phyloP scores from a whole-genome alignment of 805 yeast genomes.

The Candida chauliodis region DNA sequence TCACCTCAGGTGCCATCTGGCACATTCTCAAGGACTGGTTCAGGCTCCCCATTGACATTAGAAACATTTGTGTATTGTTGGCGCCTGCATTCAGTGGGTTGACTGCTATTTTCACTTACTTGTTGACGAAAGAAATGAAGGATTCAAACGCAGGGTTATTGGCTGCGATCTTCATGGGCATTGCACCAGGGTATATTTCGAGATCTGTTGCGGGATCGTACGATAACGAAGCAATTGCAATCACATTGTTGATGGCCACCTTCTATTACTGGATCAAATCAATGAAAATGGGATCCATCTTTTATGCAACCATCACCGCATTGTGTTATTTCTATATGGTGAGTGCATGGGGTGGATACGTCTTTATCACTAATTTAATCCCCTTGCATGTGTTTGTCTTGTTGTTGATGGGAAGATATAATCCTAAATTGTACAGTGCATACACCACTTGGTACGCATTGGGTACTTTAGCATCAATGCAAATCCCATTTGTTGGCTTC shows the following conservation, averaged over 20 bases:
- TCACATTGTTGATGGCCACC: slow-evolving; percentile 90
- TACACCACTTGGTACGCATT: slow-evolving; percentile 96
- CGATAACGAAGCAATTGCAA: slow-evolving; percentile 98
- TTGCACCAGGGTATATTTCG: slow-evolving; percentile 97
- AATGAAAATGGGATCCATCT: slow-evolving; percentile 82
- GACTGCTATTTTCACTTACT: slow-evolving; percentile 86
- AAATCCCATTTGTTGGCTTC: slow-evolving; percentile 97
- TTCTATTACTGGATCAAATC: slow-evolving; percentile 96
- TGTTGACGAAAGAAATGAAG: slow-evolving; percentile 86
- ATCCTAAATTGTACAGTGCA: slow-evolving; percentile 76
- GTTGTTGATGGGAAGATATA: slow-evolving; percentile 91
- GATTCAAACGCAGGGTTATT: slow-evolving; percentile 84
- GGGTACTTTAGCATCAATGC: slow-evolving; percentile 99
- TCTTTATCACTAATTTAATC: slow-evolving; percentile 94
- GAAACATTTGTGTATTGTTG: slow-evolving; percentile 91
- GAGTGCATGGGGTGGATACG: slow-evolving; percentile 99
- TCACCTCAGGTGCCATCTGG: slow-evolving; percentile 90
- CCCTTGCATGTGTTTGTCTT: slow-evolving; percentile 92
- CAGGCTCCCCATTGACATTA: slow-evolving; percentile 85
- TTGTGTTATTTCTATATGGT: slow-evolving; percentile 96
- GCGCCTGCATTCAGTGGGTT: slow-evolving; percentile 96
- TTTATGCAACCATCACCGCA: slow-evolving; percentile 81
- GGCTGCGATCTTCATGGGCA: slow-evolving; percentile 92
- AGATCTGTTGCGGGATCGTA: slow-evolving; percentile 98
- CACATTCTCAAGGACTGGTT: slow-evolving; percentile 56